These are phyloP conservation scores for Capsicum rhomboideum DNA, from an alignment of 257 asterid species.

Conservation along the genomic window DNA sequence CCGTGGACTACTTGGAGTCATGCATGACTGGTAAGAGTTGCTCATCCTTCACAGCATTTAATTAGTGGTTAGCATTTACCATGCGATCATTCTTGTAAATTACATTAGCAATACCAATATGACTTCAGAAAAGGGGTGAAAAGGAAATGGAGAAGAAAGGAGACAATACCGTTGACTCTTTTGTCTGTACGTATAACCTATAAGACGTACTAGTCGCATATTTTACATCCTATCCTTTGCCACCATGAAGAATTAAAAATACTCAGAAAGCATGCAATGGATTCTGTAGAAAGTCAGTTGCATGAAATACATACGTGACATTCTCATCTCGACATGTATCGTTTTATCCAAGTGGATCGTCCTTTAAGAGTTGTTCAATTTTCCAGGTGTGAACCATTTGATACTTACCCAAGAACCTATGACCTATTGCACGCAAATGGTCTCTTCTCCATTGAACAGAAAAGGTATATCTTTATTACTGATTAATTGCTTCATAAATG, in stretches of 20 bases:
- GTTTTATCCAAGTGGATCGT: background rate
- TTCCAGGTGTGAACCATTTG: conserved; percentile 70
- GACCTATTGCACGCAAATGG: conserved; percentile 76
- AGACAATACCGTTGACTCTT: background rate
- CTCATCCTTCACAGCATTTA: background rate
- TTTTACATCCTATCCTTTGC: background rate
- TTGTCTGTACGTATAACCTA: background rate
- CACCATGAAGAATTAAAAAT: background rate
- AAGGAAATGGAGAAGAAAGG: background rate
- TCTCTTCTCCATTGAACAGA: conserved; percentile 56
- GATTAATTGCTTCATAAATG: background rate
- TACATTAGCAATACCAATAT: background rate
- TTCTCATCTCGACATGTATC: background rate
- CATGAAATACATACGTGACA: background rate
- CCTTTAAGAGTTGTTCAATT: background rate
- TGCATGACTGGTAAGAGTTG: conserved; percentile 82
- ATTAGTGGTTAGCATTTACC: background rate
- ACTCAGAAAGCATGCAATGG: background rate
- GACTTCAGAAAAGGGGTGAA: background rate
- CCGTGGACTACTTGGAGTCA: conserved; percentile 91
- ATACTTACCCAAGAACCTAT: conserved; percentile 69
- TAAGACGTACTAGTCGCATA: background rate
- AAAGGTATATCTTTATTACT: conserved; percentile 18
- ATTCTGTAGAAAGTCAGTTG: background rate
- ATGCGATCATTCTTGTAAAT: background rate